phyloP scores from a whole-genome alignment of 129 eudicot species.

The Oenanthe sinensis region DNA sequence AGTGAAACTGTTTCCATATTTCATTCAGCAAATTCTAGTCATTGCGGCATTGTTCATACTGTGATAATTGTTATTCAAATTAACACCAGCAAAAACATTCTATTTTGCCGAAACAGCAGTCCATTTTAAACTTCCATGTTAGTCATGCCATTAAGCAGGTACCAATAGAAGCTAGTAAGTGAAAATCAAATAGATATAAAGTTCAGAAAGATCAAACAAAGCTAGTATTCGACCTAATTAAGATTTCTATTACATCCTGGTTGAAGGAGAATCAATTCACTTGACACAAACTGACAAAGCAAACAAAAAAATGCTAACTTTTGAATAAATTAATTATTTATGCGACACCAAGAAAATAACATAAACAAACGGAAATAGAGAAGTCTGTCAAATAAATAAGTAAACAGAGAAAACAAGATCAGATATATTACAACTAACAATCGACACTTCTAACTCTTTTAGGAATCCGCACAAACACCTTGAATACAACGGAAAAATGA shows the following conservation, averaged over 20 bases:
- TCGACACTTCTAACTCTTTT: neutral
- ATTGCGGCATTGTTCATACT: neutral
- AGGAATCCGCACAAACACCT: neutral
- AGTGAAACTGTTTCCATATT: neutral
- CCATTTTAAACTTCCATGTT: neutral
- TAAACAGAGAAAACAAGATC: neutral
- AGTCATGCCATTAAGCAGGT: neutral
- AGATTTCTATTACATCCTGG: neutral
- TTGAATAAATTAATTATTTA: neutral
- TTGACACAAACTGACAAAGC: neutral
- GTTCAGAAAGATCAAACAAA: neutral
- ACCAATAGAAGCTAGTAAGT: neutral
- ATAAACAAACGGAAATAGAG: neutral
- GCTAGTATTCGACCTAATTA: neutral
- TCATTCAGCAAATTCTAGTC: neutral
- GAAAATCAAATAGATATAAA: neutral
- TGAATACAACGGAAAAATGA: neutral
- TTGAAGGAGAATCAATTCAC: neutral
- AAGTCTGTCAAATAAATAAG: neutral
- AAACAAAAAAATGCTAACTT: neutral
- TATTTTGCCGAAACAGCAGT: neutral
- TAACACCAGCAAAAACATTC: neutral
- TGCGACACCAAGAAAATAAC: neutral
- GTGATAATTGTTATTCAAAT: neutral
- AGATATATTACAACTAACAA: neutral